phyloP scores from a whole-genome alignment of 2,329 filamentous ascomycete species.

The Colletotrichum simmondsii region DNA sequence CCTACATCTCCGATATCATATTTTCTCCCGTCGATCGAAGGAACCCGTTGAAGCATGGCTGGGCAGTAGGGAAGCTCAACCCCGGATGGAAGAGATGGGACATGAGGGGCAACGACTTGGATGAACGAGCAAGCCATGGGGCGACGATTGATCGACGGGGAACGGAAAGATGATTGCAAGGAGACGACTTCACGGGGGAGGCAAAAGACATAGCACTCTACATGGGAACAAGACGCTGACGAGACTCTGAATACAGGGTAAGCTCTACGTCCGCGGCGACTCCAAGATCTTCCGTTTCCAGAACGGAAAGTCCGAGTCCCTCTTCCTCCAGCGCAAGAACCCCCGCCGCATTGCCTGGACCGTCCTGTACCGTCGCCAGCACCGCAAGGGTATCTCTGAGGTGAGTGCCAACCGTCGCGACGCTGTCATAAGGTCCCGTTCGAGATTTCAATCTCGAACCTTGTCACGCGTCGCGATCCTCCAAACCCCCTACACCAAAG shows the following conservation, averaged over 20 bases:
- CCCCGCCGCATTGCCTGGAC: slow-evolving; percentile 99
- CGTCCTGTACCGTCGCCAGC: slow-evolving; percentile 96
- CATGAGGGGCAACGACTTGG: neutral
- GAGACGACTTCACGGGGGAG: neutral
- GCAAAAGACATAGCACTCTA: neutral
- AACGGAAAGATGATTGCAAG: neutral
- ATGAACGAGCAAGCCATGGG: neutral
- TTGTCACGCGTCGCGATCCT: neutral
- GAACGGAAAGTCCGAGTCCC: slow-evolving; percentile 99
- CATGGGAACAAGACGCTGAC: slow-evolving; percentile 39
- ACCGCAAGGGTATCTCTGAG: slow-evolving; percentile 99
- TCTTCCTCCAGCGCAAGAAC: slow-evolving; percentile 99
- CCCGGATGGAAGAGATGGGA: neutral
- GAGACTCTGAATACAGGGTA: slow-evolving; percentile 74
- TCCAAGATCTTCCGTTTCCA: slow-evolving; percentile 99
- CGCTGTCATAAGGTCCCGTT: neutral
- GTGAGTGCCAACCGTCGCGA: slow-evolving; percentile 67
- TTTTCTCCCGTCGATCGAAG: slow-evolving; percentile 11
- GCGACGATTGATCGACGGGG: slow-evolving; percentile 4
- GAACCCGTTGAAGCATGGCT: neutral
- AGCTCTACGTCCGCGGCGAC: slow-evolving; percentile 99
- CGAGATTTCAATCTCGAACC: neutral
- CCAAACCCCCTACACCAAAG: too few relatives aligned
- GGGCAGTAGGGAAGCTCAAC: neutral
- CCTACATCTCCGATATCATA: neutral